Evolutionary conservation across 352 stramenopile genomes (phyloP).

Genomic region (Thalassiosira livingstoniorum): DNA sequence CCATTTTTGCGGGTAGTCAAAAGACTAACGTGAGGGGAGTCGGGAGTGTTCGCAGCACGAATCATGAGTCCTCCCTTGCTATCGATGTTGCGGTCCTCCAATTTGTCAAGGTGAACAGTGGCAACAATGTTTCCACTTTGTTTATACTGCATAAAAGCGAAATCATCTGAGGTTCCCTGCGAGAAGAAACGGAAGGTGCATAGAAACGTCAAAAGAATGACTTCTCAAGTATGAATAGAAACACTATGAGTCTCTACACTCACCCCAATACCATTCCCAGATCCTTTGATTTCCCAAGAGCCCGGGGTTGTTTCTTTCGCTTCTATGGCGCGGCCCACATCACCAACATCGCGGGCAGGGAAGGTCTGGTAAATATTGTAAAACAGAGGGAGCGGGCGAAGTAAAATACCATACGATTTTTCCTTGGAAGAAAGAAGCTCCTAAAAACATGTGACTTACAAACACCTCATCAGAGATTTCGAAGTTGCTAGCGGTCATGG

Average conservation of each 20-base stretch:
- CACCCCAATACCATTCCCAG: slow-evolving; percentile 39
- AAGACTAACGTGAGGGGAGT: slow-evolving; percentile 32
- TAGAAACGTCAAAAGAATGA: neutral
- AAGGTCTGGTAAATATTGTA: slow-evolving; percentile 16
- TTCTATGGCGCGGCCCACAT: slow-evolving; percentile 8
- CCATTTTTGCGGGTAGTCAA: slow-evolving; percentile 15
- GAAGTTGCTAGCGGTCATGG: slow-evolving; percentile 19
- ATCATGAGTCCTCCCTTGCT: slow-evolving; percentile 47
- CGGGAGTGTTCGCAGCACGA: slow-evolving; percentile 17
- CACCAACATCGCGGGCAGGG: slow-evolving; percentile 26
- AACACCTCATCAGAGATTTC: slow-evolving; percentile 31
- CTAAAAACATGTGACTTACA: neutral
- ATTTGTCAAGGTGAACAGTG: slow-evolving; percentile 26
- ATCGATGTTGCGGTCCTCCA: slow-evolving; percentile 11
- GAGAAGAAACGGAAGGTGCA: neutral
- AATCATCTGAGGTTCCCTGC: slow-evolving; percentile 36
- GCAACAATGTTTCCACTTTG: slow-evolving; percentile 26
- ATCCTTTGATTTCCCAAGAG: slow-evolving; percentile 24
- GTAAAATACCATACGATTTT: neutral
- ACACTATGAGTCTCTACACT: neutral
- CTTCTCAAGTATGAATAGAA: neutral
- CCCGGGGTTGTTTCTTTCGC: slow-evolving; percentile 3
- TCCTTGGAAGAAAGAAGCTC: neutral
- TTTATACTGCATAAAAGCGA: slow-evolving; percentile 33
- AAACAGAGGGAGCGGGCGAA: neutral